These are phyloP conservation scores for Eucalyptus sp. DNA, from an alignment of 345 rosid genomes.

Conservation along the genomic window DNA sequence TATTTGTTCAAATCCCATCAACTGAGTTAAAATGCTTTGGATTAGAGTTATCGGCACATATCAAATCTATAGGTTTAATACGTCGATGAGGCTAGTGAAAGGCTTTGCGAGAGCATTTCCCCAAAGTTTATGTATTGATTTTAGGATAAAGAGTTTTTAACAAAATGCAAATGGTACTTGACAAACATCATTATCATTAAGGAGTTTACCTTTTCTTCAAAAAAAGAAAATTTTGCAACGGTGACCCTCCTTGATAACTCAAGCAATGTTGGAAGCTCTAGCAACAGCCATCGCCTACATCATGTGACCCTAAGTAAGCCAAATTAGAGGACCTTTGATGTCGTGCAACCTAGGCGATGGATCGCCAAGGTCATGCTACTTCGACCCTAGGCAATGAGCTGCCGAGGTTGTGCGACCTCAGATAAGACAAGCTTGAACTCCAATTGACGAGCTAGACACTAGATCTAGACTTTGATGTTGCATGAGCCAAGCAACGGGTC, in stretches of 20 bases:
- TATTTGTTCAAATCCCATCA: background rate
- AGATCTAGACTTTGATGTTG: background rate
- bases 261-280: background rate
- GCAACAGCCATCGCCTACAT: background rate
- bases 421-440: background rate
- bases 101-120: background rate
- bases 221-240: rapidly evolving
- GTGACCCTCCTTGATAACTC: background rate
- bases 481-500: background rate
- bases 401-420: background rate
- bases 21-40: background rate
- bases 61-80: background rate
- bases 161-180: background rate
- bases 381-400: background rate
- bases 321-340: background rate
- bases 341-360: background rate
- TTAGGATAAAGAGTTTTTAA: background rate
- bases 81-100: rapidly evolving
- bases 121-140: background rate
- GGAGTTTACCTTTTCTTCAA: background rate
- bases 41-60: background rate
- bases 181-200: background rate
- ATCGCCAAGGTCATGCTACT: rapidly evolving
- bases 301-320: background rate
- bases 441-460: background rate